These are phyloP conservation scores for Speleostelium caveatum DNA, from an alignment of 78 protist species.

Conservation along the genomic window DNA sequence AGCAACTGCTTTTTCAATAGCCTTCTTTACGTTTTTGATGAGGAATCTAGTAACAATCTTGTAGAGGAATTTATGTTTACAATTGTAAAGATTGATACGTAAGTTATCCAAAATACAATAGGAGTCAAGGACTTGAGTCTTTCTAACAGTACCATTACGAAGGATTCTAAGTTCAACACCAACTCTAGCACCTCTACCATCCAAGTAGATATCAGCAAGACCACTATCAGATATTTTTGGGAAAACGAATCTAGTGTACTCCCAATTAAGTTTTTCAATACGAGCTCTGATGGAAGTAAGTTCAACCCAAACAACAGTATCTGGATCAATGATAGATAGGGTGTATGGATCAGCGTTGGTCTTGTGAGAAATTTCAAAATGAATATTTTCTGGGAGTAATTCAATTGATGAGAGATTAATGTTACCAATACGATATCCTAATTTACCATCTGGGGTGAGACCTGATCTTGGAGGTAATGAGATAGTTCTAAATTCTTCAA, in stretches of 20 bases:
- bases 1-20: conserved; percentile 71
- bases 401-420: conserved; percentile 65
- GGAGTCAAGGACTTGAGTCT: conserved; percentile 56
- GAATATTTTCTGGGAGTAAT: conserved; percentile 68
- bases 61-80: conserved; percentile 60
- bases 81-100: conserved; percentile 8
- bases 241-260: conserved; percentile 26
- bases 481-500: conserved; percentile 78
- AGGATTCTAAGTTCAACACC: conserved; percentile 56
- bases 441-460: conserved; percentile 27
- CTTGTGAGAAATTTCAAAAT: conserved; percentile 71
- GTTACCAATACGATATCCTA: conserved; percentile 47
- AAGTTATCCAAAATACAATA: conserved; percentile 47
- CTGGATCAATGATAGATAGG: conserved; percentile 62
- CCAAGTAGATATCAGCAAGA: conserved; percentile 25
- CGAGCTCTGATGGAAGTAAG: conserved; percentile 58
- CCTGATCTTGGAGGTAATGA: conserved; percentile 53
- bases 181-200: conserved; percentile 71
- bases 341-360: conserved; percentile 75
- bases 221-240: conserved; percentile 48
- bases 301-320: conserved; percentile 72
- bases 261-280: conserved; percentile 54
- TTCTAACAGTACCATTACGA: conserved; percentile 25
- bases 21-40: conserved; percentile 8
- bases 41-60: conserved; percentile 1